A percentile compares a stretch with the other conserved stretches of the same genome.
phyloP scores from a whole-genome alignment of 2,329 filamentous ascomycete species.

The Exophiala xenobiotica region DNA sequence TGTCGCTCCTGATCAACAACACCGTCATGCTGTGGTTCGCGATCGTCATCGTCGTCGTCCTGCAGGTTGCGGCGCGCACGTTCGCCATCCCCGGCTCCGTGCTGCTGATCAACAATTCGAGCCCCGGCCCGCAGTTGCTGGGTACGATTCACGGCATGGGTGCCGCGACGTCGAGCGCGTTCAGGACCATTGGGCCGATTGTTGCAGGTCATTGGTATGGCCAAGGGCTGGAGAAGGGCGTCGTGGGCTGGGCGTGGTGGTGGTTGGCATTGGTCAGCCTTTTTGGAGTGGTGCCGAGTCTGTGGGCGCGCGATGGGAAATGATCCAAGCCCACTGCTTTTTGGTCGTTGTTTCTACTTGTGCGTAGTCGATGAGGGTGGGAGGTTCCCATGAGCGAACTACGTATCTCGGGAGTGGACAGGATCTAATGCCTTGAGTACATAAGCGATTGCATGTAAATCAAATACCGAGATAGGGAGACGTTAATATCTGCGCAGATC shows the following conservation, averaged over 20 bases:
- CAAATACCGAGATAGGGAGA: too few species aligned
- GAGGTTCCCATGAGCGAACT: too few species aligned
- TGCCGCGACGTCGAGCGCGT: conserved; percentile 55
- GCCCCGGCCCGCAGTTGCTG: conserved; percentile 59
- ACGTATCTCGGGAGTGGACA: too few species aligned
- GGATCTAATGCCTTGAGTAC: too few species aligned
- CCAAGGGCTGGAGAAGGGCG: conserved; percentile 52
- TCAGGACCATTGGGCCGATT: conserved; percentile 58
- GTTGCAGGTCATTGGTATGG: conserved; percentile 57
- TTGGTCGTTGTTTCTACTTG: neutral
- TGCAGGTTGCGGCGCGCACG: conserved; percentile 71
- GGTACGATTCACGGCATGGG: conserved; percentile 61
- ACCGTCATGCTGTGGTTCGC: conserved; percentile 61
- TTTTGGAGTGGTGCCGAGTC: conserved; percentile 58
- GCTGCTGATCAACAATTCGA: conserved; percentile 61
- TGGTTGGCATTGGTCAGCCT: conserved; percentile 54
- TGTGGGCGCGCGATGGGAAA: conserved; percentile 62
- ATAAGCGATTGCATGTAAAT: too few species aligned
- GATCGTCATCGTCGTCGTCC: conserved; percentile 62
- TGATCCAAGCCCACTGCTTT: conserved; percentile 4
- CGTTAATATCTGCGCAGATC: too few species aligned
- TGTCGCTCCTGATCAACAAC: conserved; percentile 64
- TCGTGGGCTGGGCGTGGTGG: conserved; percentile 61
- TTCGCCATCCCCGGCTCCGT: conserved; percentile 63
- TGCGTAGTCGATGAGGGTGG: too few species aligned